phyloP scores from a whole-genome alignment of 306 rosid genomes.

The Cicer cuneatum region DNA sequence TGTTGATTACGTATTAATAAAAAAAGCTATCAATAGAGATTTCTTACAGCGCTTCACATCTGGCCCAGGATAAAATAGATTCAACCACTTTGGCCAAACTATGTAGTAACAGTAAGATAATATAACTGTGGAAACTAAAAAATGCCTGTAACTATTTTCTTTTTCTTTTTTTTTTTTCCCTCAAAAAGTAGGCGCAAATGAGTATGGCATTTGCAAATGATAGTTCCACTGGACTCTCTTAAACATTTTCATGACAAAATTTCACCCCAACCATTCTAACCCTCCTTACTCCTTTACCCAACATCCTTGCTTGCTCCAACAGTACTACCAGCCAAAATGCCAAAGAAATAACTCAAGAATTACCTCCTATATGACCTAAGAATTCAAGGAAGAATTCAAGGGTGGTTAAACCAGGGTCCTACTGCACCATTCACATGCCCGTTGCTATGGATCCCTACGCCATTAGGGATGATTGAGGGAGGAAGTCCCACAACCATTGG shows the following conservation, averaged over 20 bases:
- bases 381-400: conserved; percentile 65
- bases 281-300: conserved; percentile 38
- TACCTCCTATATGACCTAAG: conserved; percentile 48
- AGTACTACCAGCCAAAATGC: conserved; percentile 70
- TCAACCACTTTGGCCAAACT: conserved; percentile 42
- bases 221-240: conserved; percentile 62
- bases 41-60: conserved; percentile 47
- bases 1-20: conserved; percentile 48
- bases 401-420: conserved; percentile 94
- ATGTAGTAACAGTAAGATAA: conserved; percentile 38
- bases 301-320: conserved; percentile 55
- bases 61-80: conserved; percentile 44
- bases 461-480: conserved; percentile 71
- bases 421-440: conserved; percentile 92
- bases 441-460: conserved; percentile 83
- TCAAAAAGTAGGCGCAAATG: conserved; percentile 53
- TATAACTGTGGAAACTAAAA: conserved; percentile 50
- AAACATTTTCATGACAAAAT: conserved; percentile 39
- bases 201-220: conserved; percentile 73
- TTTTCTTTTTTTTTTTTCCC: conserved; percentile 18
- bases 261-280: conserved; percentile 49
- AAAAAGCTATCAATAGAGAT: conserved; percentile 45
- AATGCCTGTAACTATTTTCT: conserved; percentile 56
- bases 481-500: conserved; percentile 74
- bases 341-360: conserved; percentile 62